Conservation (phyloP, 495 filamentous ascomycete species). For the Aspergillus nanangensis region DNA sequence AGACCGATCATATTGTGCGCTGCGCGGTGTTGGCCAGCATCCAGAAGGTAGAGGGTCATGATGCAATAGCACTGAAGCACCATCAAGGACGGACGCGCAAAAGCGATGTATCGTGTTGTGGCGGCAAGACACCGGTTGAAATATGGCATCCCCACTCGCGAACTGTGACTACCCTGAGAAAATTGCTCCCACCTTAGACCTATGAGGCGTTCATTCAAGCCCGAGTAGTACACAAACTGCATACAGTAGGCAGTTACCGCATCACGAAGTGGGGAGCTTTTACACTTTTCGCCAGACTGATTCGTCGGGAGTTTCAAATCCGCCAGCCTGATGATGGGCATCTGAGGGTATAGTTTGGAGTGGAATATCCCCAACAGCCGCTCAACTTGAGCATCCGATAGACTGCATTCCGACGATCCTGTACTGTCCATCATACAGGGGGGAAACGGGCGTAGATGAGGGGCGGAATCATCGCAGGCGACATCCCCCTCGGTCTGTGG, state of each 20-base stretch:
- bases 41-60: conserved; percentile 18
- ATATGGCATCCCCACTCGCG: conserved; percentile 14
- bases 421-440: conserved; percentile 5
- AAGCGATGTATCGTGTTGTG: conserved; percentile 20
- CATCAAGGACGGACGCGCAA: conserved; percentile 15
- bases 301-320: conserved; percentile 7
- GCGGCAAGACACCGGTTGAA: conserved; percentile 21
- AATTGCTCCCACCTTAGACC: conserved; percentile 21
- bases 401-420: conserved; percentile 7
- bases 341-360: conserved; percentile 12
- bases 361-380: conserved; percentile 21
- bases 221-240: conserved; percentile 19
- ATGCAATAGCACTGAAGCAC: conserved; percentile 22
- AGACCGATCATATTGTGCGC: conserved; percentile 31
- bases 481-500: conserved; percentile 4
- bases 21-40: conserved; percentile 20
- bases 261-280: conserved; percentile 18
- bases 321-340: conserved; percentile 14
- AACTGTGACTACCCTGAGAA: background rate
- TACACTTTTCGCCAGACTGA: too few species aligned
- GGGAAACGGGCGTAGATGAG: conserved; percentile 12
- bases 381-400: conserved; percentile 14
- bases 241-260: conserved; percentile 20
- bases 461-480: conserved; percentile 11
- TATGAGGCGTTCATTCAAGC: conserved; percentile 20